These are phyloP conservation scores for Amanita exitialis DNA, from an alignment of 768 basidiomycete genomes.

Conservation along the genomic window DNA sequence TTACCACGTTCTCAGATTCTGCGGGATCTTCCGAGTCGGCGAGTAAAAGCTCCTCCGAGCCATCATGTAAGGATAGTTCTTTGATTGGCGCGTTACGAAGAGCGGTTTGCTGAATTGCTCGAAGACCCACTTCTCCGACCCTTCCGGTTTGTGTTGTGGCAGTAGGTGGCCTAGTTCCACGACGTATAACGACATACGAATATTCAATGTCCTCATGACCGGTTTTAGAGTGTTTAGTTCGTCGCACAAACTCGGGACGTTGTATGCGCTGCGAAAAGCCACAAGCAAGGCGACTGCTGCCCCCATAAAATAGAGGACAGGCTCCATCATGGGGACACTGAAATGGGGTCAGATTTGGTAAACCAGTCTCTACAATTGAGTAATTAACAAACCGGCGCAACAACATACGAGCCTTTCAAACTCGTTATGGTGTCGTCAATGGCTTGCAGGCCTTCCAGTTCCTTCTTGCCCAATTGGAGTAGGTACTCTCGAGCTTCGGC, in stretches of 20 bases:
- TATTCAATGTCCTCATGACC: conserved; percentile 87
- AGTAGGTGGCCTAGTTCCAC: conserved; percentile 57
- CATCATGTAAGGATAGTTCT: conserved; percentile 31
- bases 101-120: conserved; percentile 27
- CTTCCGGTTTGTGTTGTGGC: conserved; percentile 33
- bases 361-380: conserved; percentile 4
- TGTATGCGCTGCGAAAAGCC: conserved; percentile 85
- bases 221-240: conserved; percentile 75
- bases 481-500: conserved; percentile 72
- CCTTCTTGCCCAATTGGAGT: conserved; percentile 51
- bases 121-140: conserved; percentile 41
- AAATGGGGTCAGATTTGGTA: background rate
- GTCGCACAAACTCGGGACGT: conserved; percentile 74
- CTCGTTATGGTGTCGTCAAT: conserved; percentile 15
- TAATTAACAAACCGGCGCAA: conserved; percentile 63
- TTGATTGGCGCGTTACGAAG: conserved; percentile 20
- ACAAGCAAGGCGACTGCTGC: conserved; percentile 48
- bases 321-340: conserved; percentile 87
- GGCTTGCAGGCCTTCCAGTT: conserved; percentile 36
- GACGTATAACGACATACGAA: conserved; percentile 82
- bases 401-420: conserved; percentile 62
- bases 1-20: background rate
- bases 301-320: conserved; percentile 68
- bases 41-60: conserved; percentile 13
- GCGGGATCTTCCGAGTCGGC: background rate